Evolutionary conservation across 2,329 filamentous ascomycete species (phyloP).

Genomic region (Cordyceps fumosorosea): DNA sequence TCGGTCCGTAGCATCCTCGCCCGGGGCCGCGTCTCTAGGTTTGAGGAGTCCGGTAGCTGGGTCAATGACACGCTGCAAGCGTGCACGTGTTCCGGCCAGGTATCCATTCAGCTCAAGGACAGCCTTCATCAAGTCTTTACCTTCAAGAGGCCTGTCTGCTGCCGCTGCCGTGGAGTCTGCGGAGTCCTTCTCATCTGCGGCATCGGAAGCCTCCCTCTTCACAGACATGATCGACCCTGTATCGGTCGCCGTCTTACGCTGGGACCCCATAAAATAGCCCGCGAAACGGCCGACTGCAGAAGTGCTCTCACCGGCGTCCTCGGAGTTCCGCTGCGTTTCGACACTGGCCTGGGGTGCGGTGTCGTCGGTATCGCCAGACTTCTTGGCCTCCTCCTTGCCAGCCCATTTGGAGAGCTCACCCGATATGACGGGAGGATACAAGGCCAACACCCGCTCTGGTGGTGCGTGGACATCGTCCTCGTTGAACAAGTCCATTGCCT

Average conservation of each 20-base stretch:
- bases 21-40: conserved; percentile 36
- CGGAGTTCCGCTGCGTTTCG: conserved; percentile 15
- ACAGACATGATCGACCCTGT: conserved; percentile 56
- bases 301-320: conserved; percentile 22
- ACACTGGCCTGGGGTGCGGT: conserved; percentile 15
- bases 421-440: conserved; percentile 80
- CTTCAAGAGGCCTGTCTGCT: conserved; percentile 56
- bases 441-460: conserved; percentile 75
- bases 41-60: conserved; percentile 57
- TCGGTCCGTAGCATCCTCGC: conserved; percentile 48
- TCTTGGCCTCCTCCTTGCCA: conserved; percentile 37
- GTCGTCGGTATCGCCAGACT: conserved; percentile 23
- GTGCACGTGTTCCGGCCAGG: conserved; percentile 73
- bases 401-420: conserved; percentile 64
- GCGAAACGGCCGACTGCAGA: conserved; percentile 42
- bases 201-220: conserved; percentile 35
- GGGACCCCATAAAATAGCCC: conserved; percentile 44
- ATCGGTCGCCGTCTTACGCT: conserved; percentile 42
- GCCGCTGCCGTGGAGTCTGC: conserved; percentile 41
- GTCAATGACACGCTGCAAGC: conserved; percentile 56
- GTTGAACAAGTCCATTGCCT: conserved; percentile 82
- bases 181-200: conserved; percentile 44
- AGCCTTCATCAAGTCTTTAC: conserved; percentile 76
- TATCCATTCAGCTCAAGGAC: conserved; percentile 81
- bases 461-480: conserved; percentile 80